phyloP scores from a whole-genome alignment of 169 alveolate species.

The Babesia ovis region DNA sequence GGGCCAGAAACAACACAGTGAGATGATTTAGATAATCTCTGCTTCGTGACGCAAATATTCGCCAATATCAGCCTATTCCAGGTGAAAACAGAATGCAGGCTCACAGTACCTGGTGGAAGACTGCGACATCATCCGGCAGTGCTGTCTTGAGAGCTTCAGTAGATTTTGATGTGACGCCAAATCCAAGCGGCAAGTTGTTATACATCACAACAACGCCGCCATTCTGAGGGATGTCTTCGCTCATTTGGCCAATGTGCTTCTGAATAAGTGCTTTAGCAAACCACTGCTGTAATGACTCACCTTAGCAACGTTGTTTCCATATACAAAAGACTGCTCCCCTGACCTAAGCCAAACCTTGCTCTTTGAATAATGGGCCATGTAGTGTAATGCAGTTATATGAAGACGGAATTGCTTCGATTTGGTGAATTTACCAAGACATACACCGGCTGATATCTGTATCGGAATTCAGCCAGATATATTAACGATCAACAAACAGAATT shows the following conservation, averaged over 20 bases:
- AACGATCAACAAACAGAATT: too few species aligned
- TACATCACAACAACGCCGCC: conserved; percentile 68
- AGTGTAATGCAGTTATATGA: conserved; percentile 63
- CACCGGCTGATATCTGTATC: conserved; percentile 67
- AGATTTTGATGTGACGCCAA: conserved; percentile 68
- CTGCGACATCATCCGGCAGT: conserved; percentile 70
- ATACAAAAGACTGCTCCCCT: conserved; percentile 62
- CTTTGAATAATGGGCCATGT: conserved; percentile 61
- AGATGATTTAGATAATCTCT: conserved; percentile 38
- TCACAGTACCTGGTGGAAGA: conserved; percentile 56
- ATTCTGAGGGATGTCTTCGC: conserved; percentile 60
- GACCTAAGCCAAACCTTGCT: conserved; percentile 67
- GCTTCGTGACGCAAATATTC: conserved; percentile 67
- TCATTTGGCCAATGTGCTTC: conserved; percentile 67
- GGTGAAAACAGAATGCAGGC: neutral
- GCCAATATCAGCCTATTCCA: conserved; percentile 64
- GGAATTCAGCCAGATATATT: too few species aligned
- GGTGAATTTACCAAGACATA: conserved; percentile 69
- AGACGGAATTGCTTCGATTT: conserved; percentile 61
- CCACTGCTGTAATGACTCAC: neutral
- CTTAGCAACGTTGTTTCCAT: conserved; percentile 66
- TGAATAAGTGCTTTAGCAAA: neutral
- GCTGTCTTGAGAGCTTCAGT: conserved; percentile 55
- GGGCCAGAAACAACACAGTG: neutral
- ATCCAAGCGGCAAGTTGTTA: conserved; percentile 68